Evolutionary conservation across 768 basidiomycete species (phyloP).

Genomic region (Mycena capillaripes): DNA sequence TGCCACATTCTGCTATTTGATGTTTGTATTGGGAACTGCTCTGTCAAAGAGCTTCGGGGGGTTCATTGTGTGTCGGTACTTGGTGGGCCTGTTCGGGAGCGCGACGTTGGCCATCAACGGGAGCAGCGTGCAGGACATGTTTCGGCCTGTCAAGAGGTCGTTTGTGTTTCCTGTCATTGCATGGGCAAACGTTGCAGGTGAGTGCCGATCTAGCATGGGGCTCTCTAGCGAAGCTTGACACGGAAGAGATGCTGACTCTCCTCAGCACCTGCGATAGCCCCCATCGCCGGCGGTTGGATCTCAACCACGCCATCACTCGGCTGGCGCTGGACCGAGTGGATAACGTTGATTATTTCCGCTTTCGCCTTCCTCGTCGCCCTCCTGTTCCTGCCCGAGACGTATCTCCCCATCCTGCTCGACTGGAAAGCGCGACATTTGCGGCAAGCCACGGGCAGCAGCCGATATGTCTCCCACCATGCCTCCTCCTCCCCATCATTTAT

Average conservation of each 20-base stretch:
- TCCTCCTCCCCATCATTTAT: neutral
- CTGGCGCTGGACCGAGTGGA: neutral
- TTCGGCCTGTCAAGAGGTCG: neutral
- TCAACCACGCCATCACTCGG: neutral
- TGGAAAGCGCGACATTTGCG: neutral
- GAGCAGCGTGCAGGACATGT: neutral
- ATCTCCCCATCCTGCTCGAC: neutral
- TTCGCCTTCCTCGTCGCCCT: neutral
- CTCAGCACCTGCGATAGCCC: neutral
- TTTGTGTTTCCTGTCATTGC: too few species aligned
- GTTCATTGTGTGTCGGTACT: conserved; percentile 1
- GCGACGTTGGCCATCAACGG: neutral
- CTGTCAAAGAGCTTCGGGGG: neutral
- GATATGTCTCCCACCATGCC: neutral
- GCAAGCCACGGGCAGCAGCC: neutral
- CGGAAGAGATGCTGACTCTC: conserved; percentile 1
- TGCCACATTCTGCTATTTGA: neutral
- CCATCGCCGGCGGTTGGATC: neutral
- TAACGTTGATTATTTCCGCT: neutral
- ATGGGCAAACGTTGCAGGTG: too few species aligned
- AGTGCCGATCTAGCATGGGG: too few species aligned
- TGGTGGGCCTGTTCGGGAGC: neutral
- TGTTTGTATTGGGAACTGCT: neutral
- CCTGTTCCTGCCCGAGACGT: neutral
- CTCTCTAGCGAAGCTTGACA: too few species aligned